A percentile compares a stretch with the other conserved stretches of the same genome.
Evolutionary conservation across 352 stramenopile genomes (phyloP).

Genomic region (Phytopythium sindhum): DNA sequence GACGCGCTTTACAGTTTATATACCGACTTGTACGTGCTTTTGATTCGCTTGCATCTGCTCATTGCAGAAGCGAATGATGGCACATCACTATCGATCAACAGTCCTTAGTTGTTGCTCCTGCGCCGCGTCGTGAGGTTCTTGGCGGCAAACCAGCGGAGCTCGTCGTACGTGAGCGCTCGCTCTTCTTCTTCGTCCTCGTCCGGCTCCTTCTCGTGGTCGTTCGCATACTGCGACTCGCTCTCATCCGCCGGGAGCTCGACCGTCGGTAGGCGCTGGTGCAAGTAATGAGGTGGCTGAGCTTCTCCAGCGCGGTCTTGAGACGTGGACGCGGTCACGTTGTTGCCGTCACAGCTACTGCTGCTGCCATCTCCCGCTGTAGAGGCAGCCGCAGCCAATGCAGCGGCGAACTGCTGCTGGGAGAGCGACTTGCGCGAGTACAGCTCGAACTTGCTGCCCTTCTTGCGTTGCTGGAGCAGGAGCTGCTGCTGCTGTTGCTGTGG

Average conservation of each 20-base stretch:
- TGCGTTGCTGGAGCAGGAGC: slow-evolving; percentile 22
- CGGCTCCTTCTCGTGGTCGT: slow-evolving; percentile 11
- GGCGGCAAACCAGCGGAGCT: slow-evolving; percentile 60
- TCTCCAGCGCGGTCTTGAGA: neutral
- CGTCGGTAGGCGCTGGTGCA: neutral
- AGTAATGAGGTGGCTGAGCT: no score
- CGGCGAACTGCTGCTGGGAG: slow-evolving; percentile 42
- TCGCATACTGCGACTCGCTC: slow-evolving; percentile 5
- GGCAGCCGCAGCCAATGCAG: slow-evolving; percentile 17
- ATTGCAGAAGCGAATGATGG: neutral
- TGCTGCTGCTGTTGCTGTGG: slow-evolving; percentile 13
- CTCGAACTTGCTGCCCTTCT: slow-evolving; percentile 31
- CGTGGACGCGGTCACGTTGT: neutral
- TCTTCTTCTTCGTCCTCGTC: slow-evolving; percentile 67
- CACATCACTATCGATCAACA: neutral
- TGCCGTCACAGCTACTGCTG: neutral
- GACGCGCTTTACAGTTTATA: slow-evolving; percentile 1
- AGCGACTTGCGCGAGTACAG: slow-evolving; percentile 36
- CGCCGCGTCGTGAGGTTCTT: slow-evolving; percentile 36
- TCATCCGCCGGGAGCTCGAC: slow-evolving; percentile 8
- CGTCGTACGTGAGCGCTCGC: slow-evolving; percentile 66
- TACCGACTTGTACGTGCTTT: neutral
- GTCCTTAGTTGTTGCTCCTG: neutral
- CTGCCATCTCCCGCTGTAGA: neutral
- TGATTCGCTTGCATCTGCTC: neutral